Conservation (phyloP, 2,329 filamentous ascomycete genomes). For the Talaromyces islandicus region DNA sequence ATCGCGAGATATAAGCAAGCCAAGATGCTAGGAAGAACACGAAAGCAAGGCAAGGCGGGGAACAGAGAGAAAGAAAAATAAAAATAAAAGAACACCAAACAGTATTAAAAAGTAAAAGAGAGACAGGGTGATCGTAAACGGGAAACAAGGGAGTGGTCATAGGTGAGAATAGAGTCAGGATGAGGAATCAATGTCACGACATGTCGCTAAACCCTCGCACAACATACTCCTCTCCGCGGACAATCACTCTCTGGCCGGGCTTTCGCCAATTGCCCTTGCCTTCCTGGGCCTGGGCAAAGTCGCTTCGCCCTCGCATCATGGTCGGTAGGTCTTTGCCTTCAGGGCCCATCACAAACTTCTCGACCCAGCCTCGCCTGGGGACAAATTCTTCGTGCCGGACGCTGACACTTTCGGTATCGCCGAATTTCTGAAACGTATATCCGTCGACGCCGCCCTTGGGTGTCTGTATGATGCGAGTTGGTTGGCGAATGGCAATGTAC, state of each 20-base stretch:
- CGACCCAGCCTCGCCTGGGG: conserved; percentile 6
- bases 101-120: background rate
- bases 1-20: background rate
- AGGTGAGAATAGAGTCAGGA: background rate
- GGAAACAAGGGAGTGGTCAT: background rate
- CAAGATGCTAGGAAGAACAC: background rate
- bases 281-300: conserved; percentile 5
- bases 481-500: conserved; percentile 10
- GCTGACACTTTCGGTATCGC: conserved; percentile 9
- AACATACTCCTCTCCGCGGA: conserved; percentile 11
- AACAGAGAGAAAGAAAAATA: background rate
- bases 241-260: conserved; percentile 5
- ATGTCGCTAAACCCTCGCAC: conserved; percentile 8
- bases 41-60: background rate
- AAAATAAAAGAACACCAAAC: background rate
- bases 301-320: conserved; percentile 7
- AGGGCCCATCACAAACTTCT: conserved; percentile 8
- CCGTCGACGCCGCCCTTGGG: background rate
- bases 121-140: background rate
- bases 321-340: conserved; percentile 10
- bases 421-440: conserved; percentile 9
- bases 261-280: conserved; percentile 11
- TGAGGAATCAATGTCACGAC: background rate
- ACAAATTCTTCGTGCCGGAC: conserved; percentile 9
- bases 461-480: conserved; percentile 9